Evolutionary conservation across 1,284 basidiomycete species (phyloP), one percentile per base, ranked within the genome.

Genomic region (Megacollybia platyphylla): DNA sequence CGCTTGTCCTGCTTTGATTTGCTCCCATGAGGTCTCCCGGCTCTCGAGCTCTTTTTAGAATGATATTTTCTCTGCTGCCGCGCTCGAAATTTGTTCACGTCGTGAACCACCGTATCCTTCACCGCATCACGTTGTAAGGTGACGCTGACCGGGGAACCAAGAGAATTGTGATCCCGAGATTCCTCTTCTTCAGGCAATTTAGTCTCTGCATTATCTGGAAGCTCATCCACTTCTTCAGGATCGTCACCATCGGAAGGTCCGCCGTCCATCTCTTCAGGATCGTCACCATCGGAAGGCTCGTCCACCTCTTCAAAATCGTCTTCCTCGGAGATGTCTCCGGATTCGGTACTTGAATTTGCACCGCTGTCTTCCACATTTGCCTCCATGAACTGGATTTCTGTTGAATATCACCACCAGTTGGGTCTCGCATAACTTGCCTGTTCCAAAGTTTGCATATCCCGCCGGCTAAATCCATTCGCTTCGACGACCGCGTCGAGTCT

Each of bases 401-500:
- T 24, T 24, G 20, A 24, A 3, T 4, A 24, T 24, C 20, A 24
- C 5, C 20, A 24, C 20, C 20, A 24, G 20, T 52, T 52, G 6
- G 54, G 57, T 11, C 51, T 51, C 7, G 47, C 32, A 38, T 42
- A 24, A 51, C 73, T 54, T 50, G 92, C 90, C 67, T 90, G 79
- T 62, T 92, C 87, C 41, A 97, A 65, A 39, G 76, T 66, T 52
- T 79, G 76, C 69, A 87, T 79, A 57, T 94, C 82, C 52, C 81
- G 81, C 51, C 82, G 73, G 46, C 79, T 79, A 59, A 93, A 96
- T 7, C 92, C 92, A 64, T 88, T 93, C 1, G 93, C 92, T 46
- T 86, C 81, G 7, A 96, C 92, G 47, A 87, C 73, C 20, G 94
- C 80, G 63, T 97, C 93, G 40, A 97, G 65, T 44, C 73, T 70